phyloP scores from a whole-genome alignment of 177 flowering plant genomes.

The Vitis hybrid region DNA sequence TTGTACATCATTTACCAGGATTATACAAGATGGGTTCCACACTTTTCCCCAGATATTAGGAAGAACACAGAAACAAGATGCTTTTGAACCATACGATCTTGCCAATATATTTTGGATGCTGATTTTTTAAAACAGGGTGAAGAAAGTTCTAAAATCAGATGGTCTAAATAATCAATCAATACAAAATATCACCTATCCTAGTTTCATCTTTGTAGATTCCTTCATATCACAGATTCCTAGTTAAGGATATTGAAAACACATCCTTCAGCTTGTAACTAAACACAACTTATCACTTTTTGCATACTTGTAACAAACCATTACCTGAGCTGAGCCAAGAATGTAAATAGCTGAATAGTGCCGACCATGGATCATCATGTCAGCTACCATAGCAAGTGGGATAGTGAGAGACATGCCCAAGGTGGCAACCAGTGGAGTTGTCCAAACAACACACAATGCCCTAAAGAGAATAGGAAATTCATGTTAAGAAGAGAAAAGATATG shows the following conservation, averaged over 20 bases:
- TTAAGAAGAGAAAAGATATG: neutral
- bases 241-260: neutral
- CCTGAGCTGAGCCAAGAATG: constrained; percentile 87
- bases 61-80: no score
- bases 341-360: constrained; percentile 92
- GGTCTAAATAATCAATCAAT: no score
- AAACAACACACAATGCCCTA: constrained; percentile 94
- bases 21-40: no score
- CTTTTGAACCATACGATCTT: no score
- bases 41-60: no score
- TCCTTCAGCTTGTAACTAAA: neutral
- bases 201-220: neutral
- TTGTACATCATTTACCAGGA: no score
- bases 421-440: constrained; percentile 95
- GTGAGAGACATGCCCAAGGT: constrained; percentile 95
- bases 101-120: no score
- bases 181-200: no score
- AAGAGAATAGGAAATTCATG: constrained; percentile 5
- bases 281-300: neutral
- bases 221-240: neutral
- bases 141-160: no score
- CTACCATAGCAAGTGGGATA: constrained; percentile 92
- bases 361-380: constrained; percentile 93
- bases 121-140: no score
- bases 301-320: constrained; percentile 15